Conservation (phyloP, 345 rosid genomes). For the Citrus inodora region DNA sequence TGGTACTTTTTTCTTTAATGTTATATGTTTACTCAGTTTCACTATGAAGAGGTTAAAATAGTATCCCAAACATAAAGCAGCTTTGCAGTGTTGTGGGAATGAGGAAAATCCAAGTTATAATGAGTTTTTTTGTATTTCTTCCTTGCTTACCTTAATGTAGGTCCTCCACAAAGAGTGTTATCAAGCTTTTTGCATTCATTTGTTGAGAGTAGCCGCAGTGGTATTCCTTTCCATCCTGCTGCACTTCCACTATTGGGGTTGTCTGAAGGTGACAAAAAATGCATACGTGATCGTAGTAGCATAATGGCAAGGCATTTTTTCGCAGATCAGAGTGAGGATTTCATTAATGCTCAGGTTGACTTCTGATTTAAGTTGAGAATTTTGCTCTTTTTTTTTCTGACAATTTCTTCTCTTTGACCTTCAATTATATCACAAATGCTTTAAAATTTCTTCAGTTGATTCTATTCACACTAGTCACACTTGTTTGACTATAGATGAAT, state of each 20-base stretch:
- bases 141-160: slow-evolving; percentile 38
- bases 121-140: not conserved
- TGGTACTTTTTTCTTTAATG: slow-evolving; percentile 38
- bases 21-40: not conserved
- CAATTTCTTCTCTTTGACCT: not conserved
- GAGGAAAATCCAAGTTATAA: not conserved
- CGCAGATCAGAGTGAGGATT: slow-evolving; percentile 87
- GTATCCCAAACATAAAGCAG: not conserved
- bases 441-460: not conserved
- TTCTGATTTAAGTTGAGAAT: not conserved
- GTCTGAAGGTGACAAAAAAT: slow-evolving; percentile 88
- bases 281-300: slow-evolving; percentile 98
- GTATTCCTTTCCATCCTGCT: slow-evolving; percentile 81
- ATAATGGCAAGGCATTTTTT: slow-evolving; percentile 97
- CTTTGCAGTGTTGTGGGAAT: not conserved
- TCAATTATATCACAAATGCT: not conserved
- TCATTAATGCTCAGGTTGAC: slow-evolving; percentile 82
- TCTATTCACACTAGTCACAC: not conserved
- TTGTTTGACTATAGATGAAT: not conserved
- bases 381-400: not conserved
- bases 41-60: not conserved
- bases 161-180: slow-evolving; percentile 91
- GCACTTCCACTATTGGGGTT: slow-evolving; percentile 80
- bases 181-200: slow-evolving; percentile 87
- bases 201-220: slow-evolving; percentile 85